Evolutionary conservation across 441 rosid species (phyloP).

Genomic region (Mallotus japonicus): DNA sequence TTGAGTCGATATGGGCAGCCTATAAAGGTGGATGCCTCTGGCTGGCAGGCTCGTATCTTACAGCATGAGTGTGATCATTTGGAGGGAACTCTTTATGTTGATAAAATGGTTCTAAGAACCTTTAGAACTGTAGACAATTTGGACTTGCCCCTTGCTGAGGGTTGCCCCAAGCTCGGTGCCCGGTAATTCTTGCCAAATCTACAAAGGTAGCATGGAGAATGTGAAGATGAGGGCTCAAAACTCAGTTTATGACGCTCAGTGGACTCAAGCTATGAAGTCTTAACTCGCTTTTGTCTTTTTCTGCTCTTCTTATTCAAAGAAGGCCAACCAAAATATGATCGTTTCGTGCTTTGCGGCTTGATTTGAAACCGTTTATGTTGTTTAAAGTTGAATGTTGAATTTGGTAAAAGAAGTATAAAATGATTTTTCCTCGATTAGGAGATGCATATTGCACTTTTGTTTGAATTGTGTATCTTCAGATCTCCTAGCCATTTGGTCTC

Average conservation of each 20-base stretch:
- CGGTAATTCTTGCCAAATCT: slow-evolving; percentile 21
- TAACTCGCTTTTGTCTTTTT: too few species aligned
- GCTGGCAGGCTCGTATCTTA: slow-evolving; percentile 91
- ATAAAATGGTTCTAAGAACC: slow-evolving; percentile 78
- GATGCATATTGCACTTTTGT: background rate
- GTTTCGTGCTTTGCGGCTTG: too few species aligned
- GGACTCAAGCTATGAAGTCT: background rate
- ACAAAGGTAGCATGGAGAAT: background rate
- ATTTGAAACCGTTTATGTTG: too few species aligned
- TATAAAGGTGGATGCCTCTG: slow-evolving; percentile 71
- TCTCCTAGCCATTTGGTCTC: background rate
- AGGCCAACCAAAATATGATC: too few species aligned
- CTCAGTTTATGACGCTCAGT: too few species aligned
- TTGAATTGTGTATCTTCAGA: background rate
- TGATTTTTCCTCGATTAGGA: too few species aligned
- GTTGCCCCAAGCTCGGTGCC: slow-evolving; percentile 73
- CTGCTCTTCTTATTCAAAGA: too few species aligned
- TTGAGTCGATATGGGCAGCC: slow-evolving; percentile 55
- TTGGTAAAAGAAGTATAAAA: too few species aligned
- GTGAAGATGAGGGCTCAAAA: background rate
- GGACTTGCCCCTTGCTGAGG: slow-evolving; percentile 79
- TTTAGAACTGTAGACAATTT: slow-evolving; percentile 72
- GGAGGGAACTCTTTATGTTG: slow-evolving; percentile 83
- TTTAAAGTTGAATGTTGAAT: too few species aligned
- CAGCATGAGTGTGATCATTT: slow-evolving; percentile 96